Evolutionary conservation across 2,329 filamentous ascomycete species (phyloP), one percentile per base, ranked within the genome.

Genomic region (Diplodia mutila): DNA sequence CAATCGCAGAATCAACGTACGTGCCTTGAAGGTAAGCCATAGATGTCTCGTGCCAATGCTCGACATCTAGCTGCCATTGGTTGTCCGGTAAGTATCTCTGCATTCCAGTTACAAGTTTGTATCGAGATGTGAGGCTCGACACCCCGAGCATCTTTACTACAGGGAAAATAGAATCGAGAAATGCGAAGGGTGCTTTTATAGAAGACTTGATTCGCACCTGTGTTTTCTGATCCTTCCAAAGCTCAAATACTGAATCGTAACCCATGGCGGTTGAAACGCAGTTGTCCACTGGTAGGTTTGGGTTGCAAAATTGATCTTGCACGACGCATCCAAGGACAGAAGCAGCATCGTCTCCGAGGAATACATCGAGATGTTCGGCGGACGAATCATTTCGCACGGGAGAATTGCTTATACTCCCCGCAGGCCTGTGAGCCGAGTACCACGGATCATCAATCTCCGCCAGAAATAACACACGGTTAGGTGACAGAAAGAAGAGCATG

Each of bases 401-500:
- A 8, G 21, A 2, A n/a, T 21, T 23, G 48, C 2, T 27, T 3
- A n/a, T 46, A 1, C n/a, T 1, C 16, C 16, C 42, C 7, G 11
- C n/a, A 12, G 5, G 18, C 4, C 1, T 12, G 23, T 75, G 71
- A 9, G 77, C 75, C 1, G 70, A 66, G 54, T 76, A 77, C 72
- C 75, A 75, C 3, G 75, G 74, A 64, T 79, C 78, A 25, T 72
- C 65, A 48, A 23, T 71, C 4, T 73, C 71, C 8, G 69, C 57
- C 1, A 61, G 53, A 65, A 75, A 79, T 7, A 46, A 48, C 21
- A 80, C 70, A 23, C 53, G 64, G 32, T 75, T 76, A 3, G 71
- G 63, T 9, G 71, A 69, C 3, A 80, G 70, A 67, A 77, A 77
- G 52, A 77, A 71, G 5, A 79, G 51, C 12, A 71, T 70, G 14